These are phyloP conservation scores for Fraxinus xanthoxyloides DNA, from an alignment of 305 asterid genomes.

Conservation along the genomic window DNA sequence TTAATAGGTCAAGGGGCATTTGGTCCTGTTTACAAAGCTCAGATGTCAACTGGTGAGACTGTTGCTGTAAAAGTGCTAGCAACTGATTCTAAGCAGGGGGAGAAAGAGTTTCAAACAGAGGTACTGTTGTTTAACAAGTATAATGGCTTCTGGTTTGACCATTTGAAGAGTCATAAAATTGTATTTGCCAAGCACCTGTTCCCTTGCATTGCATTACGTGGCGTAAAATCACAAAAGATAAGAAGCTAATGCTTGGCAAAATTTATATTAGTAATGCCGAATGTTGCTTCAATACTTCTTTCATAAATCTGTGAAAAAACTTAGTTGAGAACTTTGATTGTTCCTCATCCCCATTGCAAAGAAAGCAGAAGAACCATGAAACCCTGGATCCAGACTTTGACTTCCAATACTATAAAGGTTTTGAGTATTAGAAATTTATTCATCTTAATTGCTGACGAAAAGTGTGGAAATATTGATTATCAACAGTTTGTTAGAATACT, in stretches of 20 bases:
- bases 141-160: not conserved
- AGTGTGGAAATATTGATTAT: not conserved
- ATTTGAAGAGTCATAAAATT: not conserved
- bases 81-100: constrained; percentile 93
- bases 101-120: constrained; percentile 94
- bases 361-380: not conserved
- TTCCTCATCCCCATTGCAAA: not conserved
- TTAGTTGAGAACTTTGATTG: not conserved
- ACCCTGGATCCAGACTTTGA: not conserved
- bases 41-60: constrained; percentile 75
- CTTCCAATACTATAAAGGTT: not conserved
- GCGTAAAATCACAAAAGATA: not conserved
- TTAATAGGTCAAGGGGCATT: constrained; percentile 91
- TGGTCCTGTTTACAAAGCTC: constrained; percentile 93
- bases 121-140: constrained; percentile 37
- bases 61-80: constrained; percentile 96
- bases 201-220: not conserved
- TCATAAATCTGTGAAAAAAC: not conserved
- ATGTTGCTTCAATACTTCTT: not conserved
- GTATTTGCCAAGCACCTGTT: not conserved
- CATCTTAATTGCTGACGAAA: not conserved
- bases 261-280: not conserved
- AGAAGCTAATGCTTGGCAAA: not conserved
- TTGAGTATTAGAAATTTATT: not conserved
- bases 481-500: not conserved